These are phyloP conservation scores for Rhodotorula toruloides DNA, from an alignment of 768 basidiomycete genomes.

Conservation along the genomic window DNA sequence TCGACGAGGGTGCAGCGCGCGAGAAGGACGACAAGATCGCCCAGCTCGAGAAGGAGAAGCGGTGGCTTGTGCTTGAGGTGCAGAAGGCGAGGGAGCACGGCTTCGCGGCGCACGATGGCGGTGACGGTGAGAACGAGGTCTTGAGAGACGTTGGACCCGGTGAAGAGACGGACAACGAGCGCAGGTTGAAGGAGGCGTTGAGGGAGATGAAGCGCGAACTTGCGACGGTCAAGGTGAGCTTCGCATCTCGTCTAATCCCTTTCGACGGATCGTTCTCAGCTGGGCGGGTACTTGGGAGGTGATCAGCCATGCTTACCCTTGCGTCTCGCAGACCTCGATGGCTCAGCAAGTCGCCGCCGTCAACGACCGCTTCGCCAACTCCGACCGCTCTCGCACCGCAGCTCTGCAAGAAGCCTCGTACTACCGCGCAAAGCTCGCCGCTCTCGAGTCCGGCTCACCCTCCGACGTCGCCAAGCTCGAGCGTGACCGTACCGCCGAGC, in stretches of 20 bases:
- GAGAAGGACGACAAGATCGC: constrained; percentile 58
- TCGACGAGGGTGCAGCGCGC: constrained; percentile 5
- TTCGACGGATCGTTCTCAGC: not conserved
- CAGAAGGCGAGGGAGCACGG: constrained; percentile 69
- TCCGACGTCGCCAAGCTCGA: constrained; percentile 66
- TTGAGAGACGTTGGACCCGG: constrained; percentile 8
- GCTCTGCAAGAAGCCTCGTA: constrained; percentile 92
- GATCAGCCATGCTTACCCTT: too few relatives aligned
- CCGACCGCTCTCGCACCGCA: constrained; percentile 66
- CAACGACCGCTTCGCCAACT: constrained; percentile 72
- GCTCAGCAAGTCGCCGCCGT: constrained; percentile 50
- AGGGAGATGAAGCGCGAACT: constrained; percentile 77
- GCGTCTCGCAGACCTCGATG: constrained; percentile 57
- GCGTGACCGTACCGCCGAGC: constrained; percentile 65
- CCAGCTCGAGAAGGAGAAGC: constrained; percentile 65
- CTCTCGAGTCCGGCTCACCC: constrained; percentile 66
- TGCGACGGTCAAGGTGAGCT: constrained; percentile 72
- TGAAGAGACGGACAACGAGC: not conserved
- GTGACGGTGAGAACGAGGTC: constrained; percentile 1
- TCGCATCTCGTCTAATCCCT: constrained; percentile 14
- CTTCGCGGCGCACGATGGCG: constrained; percentile 55
- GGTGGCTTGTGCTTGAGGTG: constrained; percentile 79
- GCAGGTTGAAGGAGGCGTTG: constrained; percentile 42
- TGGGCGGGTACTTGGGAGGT: not conserved
- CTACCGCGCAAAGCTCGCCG: constrained; percentile 89